phyloP scores from a whole-genome alignment of 2,329 filamentous ascomycete genomes.

The Apiospora pterosperma region DNA sequence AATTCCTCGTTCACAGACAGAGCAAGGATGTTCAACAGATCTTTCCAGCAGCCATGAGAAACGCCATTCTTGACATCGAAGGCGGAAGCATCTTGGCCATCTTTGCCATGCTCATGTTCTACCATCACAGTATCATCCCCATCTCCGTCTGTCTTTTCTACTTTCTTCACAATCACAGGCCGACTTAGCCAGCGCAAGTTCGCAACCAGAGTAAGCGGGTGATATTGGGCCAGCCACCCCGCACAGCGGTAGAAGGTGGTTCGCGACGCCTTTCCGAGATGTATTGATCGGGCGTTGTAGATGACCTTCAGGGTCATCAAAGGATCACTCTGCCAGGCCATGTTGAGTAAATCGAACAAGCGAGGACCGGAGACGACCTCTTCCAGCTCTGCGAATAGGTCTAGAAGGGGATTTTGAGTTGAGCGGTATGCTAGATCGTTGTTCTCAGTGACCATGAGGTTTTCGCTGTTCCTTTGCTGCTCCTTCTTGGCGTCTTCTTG shows the following conservation, averaged over 20 bases:
- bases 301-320: constrained; percentile 54
- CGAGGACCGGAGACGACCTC: constrained; percentile 32
- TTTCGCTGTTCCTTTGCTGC: constrained; percentile 17
- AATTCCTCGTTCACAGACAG: constrained; percentile 48
- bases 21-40: constrained; percentile 54
- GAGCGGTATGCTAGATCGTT: constrained; percentile 44
- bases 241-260: constrained; percentile 47
- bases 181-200: constrained; percentile 55
- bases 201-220: constrained; percentile 49
- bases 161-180: constrained; percentile 53
- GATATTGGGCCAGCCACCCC: constrained; percentile 53
- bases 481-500: neutral
- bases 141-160: constrained; percentile 15
- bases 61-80: constrained; percentile 45
- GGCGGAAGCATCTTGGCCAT: constrained; percentile 32
- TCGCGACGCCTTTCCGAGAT: constrained; percentile 52
- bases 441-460: constrained; percentile 48
- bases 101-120: constrained; percentile 23
- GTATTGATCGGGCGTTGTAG: constrained; percentile 59
- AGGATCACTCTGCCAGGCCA: constrained; percentile 47
- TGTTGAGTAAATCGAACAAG: constrained; percentile 39
- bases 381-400: constrained; percentile 52
- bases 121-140: constrained; percentile 31
- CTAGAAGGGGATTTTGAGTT: constrained; percentile 42
- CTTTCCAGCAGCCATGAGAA: constrained; percentile 61